Base-by-base conservation (phyloP, 2,329 filamentous ascomycete genomes). In the Trichophyton mentagrophytes region DNA sequence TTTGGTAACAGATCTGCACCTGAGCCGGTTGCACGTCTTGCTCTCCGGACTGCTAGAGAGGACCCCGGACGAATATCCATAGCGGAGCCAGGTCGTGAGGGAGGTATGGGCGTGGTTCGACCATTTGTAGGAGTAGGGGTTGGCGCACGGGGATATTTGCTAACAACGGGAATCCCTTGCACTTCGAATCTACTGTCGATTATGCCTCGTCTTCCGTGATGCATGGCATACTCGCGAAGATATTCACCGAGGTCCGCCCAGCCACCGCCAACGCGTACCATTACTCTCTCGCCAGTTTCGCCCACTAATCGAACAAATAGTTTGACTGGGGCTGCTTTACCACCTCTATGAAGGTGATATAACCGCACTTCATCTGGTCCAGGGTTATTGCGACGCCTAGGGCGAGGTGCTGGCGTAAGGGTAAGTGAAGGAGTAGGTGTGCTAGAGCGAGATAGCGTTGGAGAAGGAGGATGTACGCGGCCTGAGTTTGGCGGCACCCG, bases 161-260 rank as follows among this genome's bases (percentile, higher is more conserved):
- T 30, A 65, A 64, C 11, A 65, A 60, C 11, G 6, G 72, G 38
- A 17, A 70, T 8, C 67, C 79, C 81, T 59, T 82, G 74, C 15
- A 85, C 76, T 65, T 85, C 82, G 13, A 85, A 77, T 40, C 76
- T 76, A 11, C 77, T 77, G 42, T 83, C 81, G 30, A 78, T 79
- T 20, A 81, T 78, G 33, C 81, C 79, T 51, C 82, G 85, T n/a
- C 89, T 85, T 49, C 89, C 88, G 71, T 99, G 93, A 70, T 99
- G 93, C 62, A 85, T 85, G 6, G 90, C 91, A 68, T 96, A 99
- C 72, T 96, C 90, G 67, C 90, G 87, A 47, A 99, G 80, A 69
- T 96, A 99, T 72, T 97, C 93, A 42, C 88, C 92, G 20, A 99
- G 78, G 72, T 99, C 93, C 13, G 91, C 90, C 93, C 93, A 99